Conservation (phyloP, 2,329 filamentous ascomycete species). For the Zelopaecilomyces penicillatus region DNA sequence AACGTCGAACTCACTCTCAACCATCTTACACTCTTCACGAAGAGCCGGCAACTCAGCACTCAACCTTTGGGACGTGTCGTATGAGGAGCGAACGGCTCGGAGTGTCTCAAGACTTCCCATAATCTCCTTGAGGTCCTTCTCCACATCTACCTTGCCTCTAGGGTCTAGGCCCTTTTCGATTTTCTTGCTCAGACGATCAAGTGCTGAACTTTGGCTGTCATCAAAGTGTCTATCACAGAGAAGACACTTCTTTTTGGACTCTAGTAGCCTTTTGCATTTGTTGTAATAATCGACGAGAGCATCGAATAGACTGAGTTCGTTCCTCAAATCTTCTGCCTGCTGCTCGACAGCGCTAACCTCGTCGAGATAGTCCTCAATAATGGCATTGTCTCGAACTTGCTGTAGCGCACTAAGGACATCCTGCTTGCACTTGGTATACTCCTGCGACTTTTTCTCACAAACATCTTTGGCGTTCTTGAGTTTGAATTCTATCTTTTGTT, state of each 20-base stretch:
- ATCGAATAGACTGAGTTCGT: constrained; percentile 61
- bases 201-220: constrained; percentile 46
- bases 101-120: constrained; percentile 48
- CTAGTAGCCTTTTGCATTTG: constrained; percentile 56
- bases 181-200: constrained; percentile 56
- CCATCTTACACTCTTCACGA: constrained; percentile 52
- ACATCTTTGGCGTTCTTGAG: constrained; percentile 58
- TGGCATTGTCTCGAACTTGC: constrained; percentile 32
- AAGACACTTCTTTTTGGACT: constrained; percentile 63
- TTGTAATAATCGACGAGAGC: constrained; percentile 64
- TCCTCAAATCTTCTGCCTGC: constrained; percentile 52
- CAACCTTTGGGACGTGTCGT: constrained; percentile 67
- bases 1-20: constrained; percentile 53
- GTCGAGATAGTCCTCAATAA: constrained; percentile 46
- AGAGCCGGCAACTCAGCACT: constrained; percentile 62
- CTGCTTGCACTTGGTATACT: constrained; percentile 53
- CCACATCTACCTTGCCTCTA: constrained; percentile 52
- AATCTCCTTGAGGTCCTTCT: constrained; percentile 49
- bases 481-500: constrained; percentile 68
- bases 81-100: constrained; percentile 55
- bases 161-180: constrained; percentile 57
- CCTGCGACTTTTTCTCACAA: constrained; percentile 53
- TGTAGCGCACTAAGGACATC: constrained; percentile 43
- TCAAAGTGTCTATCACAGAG: constrained; percentile 67
- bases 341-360: constrained; percentile 44